Percentiles rank a stretch among this genome's conserved stretches.
phyloP scores from a whole-genome alignment of 352 stramenopile genomes.

The Pythium diclinum region DNA sequence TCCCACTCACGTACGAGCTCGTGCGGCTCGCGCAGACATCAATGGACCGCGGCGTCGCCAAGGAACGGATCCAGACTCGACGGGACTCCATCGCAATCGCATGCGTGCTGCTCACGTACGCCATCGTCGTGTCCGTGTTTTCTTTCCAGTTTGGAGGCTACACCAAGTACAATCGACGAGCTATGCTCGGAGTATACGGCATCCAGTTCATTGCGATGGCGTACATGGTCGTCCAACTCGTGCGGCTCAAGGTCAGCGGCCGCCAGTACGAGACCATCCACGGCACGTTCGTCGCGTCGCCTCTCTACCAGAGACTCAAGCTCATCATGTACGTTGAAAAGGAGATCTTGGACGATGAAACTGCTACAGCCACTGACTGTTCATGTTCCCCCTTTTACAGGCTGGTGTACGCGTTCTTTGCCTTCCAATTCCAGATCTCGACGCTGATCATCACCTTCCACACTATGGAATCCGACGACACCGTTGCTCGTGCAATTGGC shows the following conservation, averaged over 20 bases:
- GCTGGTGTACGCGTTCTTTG: slow-evolving; percentile 62
- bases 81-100: slow-evolving; percentile 31
- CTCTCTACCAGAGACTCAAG: slow-evolving; percentile 65
- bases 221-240: slow-evolving; percentile 49
- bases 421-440: slow-evolving; percentile 49
- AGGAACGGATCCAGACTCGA: slow-evolving; percentile 41
- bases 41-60: slow-evolving; percentile 53
- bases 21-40: slow-evolving; percentile 51
- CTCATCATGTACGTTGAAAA: slow-evolving; percentile 63
- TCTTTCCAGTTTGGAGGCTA: slow-evolving; percentile 36
- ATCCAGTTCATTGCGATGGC: slow-evolving; percentile 46
- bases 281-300: slow-evolving; percentile 55
- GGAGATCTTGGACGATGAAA: too few relatives aligned
- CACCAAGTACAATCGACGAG: slow-evolving; percentile 43
- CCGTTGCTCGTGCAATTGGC: slow-evolving; percentile 1
- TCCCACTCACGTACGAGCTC: slow-evolving; percentile 58
- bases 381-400: too few relatives aligned
- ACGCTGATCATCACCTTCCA: background rate
- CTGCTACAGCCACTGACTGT: too few relatives aligned
- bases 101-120: slow-evolving; percentile 14
- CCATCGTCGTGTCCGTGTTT: too few relatives aligned
- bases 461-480: background rate
- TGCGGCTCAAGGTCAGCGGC: slow-evolving; percentile 43
- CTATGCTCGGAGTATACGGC: slow-evolving; percentile 41
- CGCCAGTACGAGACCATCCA: slow-evolving; percentile 65